Conservation (phyloP, 768 basidiomycete genomes). For the Agrocybe pediades region DNA sequence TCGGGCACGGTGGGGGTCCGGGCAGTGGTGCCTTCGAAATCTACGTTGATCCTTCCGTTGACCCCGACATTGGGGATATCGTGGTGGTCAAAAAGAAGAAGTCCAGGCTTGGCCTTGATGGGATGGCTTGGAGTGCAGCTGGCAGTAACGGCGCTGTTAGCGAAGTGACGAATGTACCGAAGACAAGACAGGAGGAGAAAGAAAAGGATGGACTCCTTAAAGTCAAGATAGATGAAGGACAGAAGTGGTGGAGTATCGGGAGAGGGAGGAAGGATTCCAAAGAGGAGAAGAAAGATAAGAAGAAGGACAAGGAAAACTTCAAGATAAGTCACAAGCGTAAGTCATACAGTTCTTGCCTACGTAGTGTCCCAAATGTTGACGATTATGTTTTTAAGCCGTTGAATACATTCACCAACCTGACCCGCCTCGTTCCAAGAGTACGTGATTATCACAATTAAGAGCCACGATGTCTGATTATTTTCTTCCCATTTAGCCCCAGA, state of each 20-base stretch:
- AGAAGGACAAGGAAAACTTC: conserved; percentile 31
- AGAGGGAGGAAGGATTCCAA: conserved; percentile 75
- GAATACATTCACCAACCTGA: conserved; percentile 29
- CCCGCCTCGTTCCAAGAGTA: conserved; percentile 41
- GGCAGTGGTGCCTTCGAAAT: conserved; percentile 65
- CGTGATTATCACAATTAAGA: conserved; percentile 7
- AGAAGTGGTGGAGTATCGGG: conserved; percentile 85
- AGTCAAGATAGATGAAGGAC: conserved; percentile 40
- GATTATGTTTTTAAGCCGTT: conserved; percentile 10
- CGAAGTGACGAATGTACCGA: conserved; percentile 62
- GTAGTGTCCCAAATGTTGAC: conserved; percentile 1
- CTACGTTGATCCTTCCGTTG: conserved; percentile 63
- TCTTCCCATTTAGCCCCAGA: conserved; percentile 42
- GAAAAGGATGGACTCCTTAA: conserved; percentile 32
- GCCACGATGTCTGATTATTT: neutral
- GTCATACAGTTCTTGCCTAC: too few relatives aligned
- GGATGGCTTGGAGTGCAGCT: conserved; percentile 54
- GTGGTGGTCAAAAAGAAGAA: conserved; percentile 80
- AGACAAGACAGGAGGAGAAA: conserved; percentile 21
- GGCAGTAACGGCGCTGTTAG: neutral
- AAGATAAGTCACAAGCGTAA: conserved; percentile 45
- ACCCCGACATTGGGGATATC: conserved; percentile 70
- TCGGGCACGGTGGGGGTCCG: neutral
- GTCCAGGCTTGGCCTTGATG: conserved; percentile 59
- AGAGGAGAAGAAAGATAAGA: conserved; percentile 45